Evolutionary conservation across 352 stramenopile genomes (phyloP).

Genomic region (Pythium plurisporium): DNA sequence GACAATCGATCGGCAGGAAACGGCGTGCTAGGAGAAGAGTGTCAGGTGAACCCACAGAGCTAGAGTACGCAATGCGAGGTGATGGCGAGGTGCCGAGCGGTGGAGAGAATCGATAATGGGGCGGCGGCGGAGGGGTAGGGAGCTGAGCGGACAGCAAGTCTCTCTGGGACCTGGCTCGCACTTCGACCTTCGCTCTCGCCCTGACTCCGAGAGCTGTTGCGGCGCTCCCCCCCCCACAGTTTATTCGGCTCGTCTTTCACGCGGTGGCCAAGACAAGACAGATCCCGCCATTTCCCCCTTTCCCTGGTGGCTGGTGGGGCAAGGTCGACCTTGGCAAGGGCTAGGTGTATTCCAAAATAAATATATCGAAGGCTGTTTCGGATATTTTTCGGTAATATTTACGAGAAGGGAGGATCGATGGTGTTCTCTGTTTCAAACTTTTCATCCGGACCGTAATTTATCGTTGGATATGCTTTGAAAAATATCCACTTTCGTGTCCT

Average conservation of each 20-base stretch:
- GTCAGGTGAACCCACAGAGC: not conserved
- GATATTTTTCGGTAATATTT: constrained; percentile 14
- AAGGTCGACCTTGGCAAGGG: constrained; percentile 9
- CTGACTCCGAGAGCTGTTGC: constrained; percentile 8
- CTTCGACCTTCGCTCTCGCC: constrained; percentile 14
- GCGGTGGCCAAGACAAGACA: constrained; percentile 12
- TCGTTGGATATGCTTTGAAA: constrained; percentile 7
- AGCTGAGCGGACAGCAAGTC: not conserved
- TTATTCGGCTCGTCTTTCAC: constrained; percentile 13
- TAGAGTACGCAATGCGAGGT: not conserved
- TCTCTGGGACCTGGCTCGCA: constrained; percentile 19
- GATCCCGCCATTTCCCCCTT: constrained; percentile 12
- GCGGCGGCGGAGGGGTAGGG: not conserved
- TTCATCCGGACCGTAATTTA: not conserved
- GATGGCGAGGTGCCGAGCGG: not conserved
- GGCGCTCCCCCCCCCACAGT: no score
- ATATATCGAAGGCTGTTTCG: constrained; percentile 18
- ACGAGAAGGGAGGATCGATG: no score
- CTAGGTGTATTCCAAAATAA: constrained; percentile 9
- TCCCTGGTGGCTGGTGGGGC: constrained; percentile 8
- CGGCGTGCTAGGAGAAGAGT: constrained; percentile 7
- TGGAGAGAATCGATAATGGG: constrained; percentile 11
- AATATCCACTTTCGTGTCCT: constrained; percentile 11
- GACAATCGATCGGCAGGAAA: not conserved
- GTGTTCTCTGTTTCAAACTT: not conserved